Evolutionary conservation across 768 basidiomycete genomes (phyloP).

Genomic region (Mycena olivaceomarginata): DNA sequence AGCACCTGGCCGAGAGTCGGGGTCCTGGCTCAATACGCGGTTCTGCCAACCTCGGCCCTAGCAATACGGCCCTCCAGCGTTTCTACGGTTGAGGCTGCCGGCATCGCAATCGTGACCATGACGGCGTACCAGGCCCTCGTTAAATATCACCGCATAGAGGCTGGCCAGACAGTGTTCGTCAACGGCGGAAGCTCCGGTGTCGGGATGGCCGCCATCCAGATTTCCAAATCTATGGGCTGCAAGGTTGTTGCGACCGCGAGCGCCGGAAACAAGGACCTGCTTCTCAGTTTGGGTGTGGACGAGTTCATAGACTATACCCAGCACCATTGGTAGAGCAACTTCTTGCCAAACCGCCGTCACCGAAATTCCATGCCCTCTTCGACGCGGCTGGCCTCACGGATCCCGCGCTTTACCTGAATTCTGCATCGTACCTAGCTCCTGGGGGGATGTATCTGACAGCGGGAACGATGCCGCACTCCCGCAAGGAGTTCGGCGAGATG

Average conservation of each 20-base stretch:
- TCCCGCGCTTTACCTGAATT: conserved; percentile 68
- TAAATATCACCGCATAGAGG: conserved; percentile 65
- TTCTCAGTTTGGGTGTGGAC: conserved; percentile 79
- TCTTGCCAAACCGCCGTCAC: conserved; percentile 62
- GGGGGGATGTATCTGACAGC: conserved; percentile 73
- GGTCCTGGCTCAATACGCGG: conserved; percentile 74
- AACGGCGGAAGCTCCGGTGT: conserved; percentile 84
- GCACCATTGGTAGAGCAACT: conserved; percentile 70
- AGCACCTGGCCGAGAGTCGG: conserved; percentile 64
- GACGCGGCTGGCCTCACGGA: conserved; percentile 75
- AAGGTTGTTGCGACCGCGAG: conserved; percentile 78
- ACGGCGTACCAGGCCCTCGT: conserved; percentile 78
- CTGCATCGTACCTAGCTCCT: conserved; percentile 72
- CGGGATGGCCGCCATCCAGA: conserved; percentile 82
- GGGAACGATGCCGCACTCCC: conserved; percentile 64
- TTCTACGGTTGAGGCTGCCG: conserved; percentile 75
- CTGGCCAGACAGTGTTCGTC: conserved; percentile 77
- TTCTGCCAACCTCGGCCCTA: conserved; percentile 64
- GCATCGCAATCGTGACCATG: conserved; percentile 72
- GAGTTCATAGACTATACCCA: conserved; percentile 82
- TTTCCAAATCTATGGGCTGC: conserved; percentile 80
- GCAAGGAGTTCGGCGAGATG: conserved; percentile 56
- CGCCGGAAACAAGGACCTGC: conserved; percentile 73
- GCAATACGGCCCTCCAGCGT: conserved; percentile 58
- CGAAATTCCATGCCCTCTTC: conserved; percentile 75